Conservation (phyloP, 345 rosid species). For the Gossypium stocksii region DNA sequence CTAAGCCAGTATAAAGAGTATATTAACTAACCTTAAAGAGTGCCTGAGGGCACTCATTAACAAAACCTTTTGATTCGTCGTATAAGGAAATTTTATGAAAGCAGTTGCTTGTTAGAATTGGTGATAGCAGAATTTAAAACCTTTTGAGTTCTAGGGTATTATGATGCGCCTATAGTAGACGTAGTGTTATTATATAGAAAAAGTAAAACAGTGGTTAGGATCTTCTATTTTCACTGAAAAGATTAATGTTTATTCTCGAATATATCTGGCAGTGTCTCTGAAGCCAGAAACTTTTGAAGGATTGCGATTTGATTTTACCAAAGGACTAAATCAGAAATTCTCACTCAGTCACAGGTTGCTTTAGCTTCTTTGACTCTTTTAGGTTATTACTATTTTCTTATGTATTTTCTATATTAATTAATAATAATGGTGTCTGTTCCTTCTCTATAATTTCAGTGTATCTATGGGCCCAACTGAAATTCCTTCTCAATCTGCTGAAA, state of each 20-base stretch:
- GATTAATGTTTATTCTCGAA: slow-evolving; percentile 6
- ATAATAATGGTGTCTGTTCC: slow-evolving; percentile 2
- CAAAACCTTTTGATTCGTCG: not conserved
- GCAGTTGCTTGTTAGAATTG: not conserved
- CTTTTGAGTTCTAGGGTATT: not conserved
- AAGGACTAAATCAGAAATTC: slow-evolving; percentile 79
- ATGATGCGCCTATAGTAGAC: not conserved
- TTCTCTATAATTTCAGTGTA: slow-evolving; percentile 45
- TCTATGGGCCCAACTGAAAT: slow-evolving; percentile 88
- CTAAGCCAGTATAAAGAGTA: too few relatives aligned
- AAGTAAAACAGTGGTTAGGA: not conserved
- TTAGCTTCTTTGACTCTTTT: not conserved
- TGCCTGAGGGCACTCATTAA: too few relatives aligned
- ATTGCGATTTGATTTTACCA: slow-evolving; percentile 88
- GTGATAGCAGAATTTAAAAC: too few relatives aligned
- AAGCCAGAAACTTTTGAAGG: slow-evolving; percentile 95
- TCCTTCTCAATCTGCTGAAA: slow-evolving; percentile 84
- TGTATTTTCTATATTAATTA: slow-evolving; percentile 1
- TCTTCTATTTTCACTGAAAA: not conserved
- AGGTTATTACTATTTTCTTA: not conserved
- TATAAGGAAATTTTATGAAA: not conserved
- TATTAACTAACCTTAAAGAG: too few relatives aligned
- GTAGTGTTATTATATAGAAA: not conserved
- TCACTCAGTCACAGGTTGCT: slow-evolving; percentile 80
- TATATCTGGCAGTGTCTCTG: slow-evolving; percentile 70